phyloP scores from a whole-genome alignment of 768 basidiomycete species.

The Pulveroboletus sp. region DNA sequence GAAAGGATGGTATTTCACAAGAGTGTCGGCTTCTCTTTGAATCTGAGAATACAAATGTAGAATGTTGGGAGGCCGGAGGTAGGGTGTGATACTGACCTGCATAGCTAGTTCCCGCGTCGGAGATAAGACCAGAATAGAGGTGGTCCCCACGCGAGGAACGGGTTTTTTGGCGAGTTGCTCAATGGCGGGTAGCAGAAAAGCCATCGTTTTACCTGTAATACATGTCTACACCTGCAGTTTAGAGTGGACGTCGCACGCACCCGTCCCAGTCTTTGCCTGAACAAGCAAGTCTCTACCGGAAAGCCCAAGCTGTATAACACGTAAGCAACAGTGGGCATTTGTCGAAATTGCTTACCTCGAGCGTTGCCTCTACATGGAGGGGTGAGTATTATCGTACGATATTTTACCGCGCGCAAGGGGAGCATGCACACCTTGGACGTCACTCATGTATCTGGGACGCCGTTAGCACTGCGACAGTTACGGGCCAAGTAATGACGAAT shows the following conservation, averaged over 20 bases:
- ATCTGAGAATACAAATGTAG: constrained; percentile 40
- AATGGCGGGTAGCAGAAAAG: constrained; percentile 71
- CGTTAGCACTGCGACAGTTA: constrained; percentile 18
- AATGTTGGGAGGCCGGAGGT: background rate
- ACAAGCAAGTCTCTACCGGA: constrained; percentile 43
- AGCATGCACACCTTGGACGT: constrained; percentile 39
- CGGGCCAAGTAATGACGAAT: background rate
- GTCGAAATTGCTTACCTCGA: constrained; percentile 27
- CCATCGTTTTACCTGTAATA: constrained; percentile 57
- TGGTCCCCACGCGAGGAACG: constrained; percentile 15
- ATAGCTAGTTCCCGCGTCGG: constrained; percentile 73
- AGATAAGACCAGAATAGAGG: constrained; percentile 62
- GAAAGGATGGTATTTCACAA: constrained; percentile 39
- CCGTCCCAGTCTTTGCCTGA: constrained; percentile 59
- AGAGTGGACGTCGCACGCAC: constrained; percentile 28
- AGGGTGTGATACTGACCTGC: constrained; percentile 45
- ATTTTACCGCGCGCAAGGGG: background rate
- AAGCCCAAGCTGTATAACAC: constrained; percentile 32
- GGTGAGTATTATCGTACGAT: background rate
- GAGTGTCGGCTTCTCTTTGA: constrained; percentile 53
- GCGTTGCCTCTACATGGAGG: constrained; percentile 34
- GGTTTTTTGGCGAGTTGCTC: constrained; percentile 55
- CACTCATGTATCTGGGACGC: constrained; percentile 38
- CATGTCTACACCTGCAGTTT: background rate
- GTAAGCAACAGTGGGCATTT: constrained; percentile 1